A percentile compares a stretch with the other conserved stretches of the same genome.
Evolutionary conservation across 176 grass and related monocot species (phyloP).

Genomic region (Oryza longistaminata): DNA sequence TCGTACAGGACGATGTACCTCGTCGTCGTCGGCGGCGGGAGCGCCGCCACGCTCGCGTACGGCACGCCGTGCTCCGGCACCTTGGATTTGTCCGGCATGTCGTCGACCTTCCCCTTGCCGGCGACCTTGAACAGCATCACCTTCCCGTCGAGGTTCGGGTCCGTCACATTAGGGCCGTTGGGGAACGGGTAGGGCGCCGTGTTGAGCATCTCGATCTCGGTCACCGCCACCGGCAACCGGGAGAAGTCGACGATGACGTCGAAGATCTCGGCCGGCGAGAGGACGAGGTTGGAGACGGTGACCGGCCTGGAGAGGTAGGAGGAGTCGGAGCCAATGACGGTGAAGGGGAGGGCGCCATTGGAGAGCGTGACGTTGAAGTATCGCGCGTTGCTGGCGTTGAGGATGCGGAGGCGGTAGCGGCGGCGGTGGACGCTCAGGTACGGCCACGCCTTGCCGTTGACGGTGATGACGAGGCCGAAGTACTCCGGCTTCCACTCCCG

Average conservation of each 20-base stretch:
- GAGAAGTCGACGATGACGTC: conserved; percentile 49
- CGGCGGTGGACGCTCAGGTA: conserved; percentile 43
- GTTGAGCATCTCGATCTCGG: conserved; percentile 38
- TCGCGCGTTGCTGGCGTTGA: conserved; percentile 82
- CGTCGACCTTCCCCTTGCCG: conserved; percentile 22
- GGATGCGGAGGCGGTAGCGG: conserved; percentile 65
- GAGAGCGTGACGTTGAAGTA: conserved; percentile 61
- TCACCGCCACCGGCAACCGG: not conserved
- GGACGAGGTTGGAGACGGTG: conserved; percentile 38
- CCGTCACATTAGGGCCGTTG: not conserved
- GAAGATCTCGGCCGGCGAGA: conserved; percentile 57
- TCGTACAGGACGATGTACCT: conserved; percentile 74
- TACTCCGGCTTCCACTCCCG: conserved; percentile 69
- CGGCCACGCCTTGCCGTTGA: conserved; percentile 69
- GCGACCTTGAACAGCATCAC: conserved; percentile 41
- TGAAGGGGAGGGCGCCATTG: conserved; percentile 36
- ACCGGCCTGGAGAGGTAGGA: conserved; percentile 62
- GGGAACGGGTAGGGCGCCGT: conserved; percentile 44
- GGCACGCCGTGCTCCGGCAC: conserved; percentile 25
- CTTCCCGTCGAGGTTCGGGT: conserved; percentile 30
- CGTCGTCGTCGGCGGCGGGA: conserved; percentile 4
- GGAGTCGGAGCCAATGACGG: conserved; percentile 58
- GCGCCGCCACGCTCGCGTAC: conserved; percentile 25
- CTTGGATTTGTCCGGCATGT: conserved; percentile 26
- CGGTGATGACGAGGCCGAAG: conserved; percentile 51